Base-by-base conservation (phyloP, 2,329 filamentous ascomycete genomes). In the Verticillium alfalfae region DNA sequence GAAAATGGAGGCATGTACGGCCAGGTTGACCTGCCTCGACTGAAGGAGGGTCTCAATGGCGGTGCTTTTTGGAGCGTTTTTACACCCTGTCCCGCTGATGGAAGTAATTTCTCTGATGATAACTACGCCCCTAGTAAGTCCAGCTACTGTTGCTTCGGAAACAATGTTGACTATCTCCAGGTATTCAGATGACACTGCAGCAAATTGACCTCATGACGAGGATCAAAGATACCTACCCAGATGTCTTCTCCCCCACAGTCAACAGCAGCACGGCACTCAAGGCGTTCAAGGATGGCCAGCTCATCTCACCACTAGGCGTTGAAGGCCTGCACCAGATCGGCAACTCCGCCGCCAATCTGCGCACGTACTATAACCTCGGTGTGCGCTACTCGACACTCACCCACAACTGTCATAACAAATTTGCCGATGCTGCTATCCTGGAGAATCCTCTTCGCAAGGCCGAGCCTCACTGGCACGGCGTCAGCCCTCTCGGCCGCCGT, bases 21-120 rank as follows among this genome's bases (percentile, higher is more conserved):
- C 3, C 91, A 98, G 67, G 89, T 95, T 59, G 94, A 98, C 72
- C 78, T 97, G 9, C 88, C 89, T 1, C 86, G 93, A 5, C 81
- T 97, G 57, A 81, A 84, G 39, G 75, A 85, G 58, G 93, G 93
- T 1, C 81, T 83, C 67, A 86, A 89, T 65, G 93, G 93, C 45
- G 94, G 93, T 61, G 88, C 91, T n/a, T 97, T 97, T 73, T 97
- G 93, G 94, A 93, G 89, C 71, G 92, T 95, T 10, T 98, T 83
- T 69, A 86, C 90, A 49, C 85, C 85, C 0, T 97, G 93, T 70
- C 93, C 93, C 0, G 73, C 75, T 12, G 86, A 94, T 69, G 86
- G 85, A 56, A 83, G 83, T 5, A 87, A 96, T 73, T 93, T 91
- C 70, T 90, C 89, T 0, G 84, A 93, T 68, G 84, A 81, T 60